Percentiles rank a stretch among this genome's conserved stretches.
Evolutionary conservation across 129 eudicot genomes (phyloP).

Genomic region (Dittrichia graveolens): DNA sequence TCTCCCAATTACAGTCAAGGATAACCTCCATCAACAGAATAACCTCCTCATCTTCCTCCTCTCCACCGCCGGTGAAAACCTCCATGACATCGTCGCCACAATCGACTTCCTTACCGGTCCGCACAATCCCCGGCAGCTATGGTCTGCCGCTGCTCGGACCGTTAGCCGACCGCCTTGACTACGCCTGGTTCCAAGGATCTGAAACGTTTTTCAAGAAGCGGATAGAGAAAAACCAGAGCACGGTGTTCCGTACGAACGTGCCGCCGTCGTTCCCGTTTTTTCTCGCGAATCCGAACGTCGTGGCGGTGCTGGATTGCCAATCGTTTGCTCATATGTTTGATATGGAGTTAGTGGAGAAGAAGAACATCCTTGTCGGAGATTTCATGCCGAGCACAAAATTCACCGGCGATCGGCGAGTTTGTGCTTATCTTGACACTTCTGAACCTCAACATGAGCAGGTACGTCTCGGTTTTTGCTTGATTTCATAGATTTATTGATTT

Average conservation of each 20-base stretch:
- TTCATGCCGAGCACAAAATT: constrained; percentile 57
- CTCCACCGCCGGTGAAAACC: constrained; percentile 32
- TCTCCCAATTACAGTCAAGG: neutral
- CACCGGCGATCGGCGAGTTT: constrained; percentile 58
- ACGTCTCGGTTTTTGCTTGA: neutral
- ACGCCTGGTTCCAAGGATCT: constrained; percentile 55
- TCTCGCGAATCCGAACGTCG: constrained; percentile 48
- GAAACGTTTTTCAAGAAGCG: constrained; percentile 46
- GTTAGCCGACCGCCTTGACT: constrained; percentile 46
- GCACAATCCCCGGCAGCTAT: constrained; percentile 64
- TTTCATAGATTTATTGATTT: neutral
- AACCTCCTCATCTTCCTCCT: constrained; percentile 9
- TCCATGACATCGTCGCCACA: constrained; percentile 10
- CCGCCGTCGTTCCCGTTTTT: constrained; percentile 69
- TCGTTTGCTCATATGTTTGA: constrained; percentile 64
- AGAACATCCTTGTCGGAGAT: constrained; percentile 56
- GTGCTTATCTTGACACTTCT: constrained; percentile 63
- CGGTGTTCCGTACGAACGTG: constrained; percentile 69
- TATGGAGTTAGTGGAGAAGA: constrained; percentile 58
- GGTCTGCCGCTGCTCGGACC: constrained; percentile 64
- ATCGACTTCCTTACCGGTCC: constrained; percentile 28
- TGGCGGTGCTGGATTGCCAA: constrained; percentile 51
- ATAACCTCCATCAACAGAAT: neutral
- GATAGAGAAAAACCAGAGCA: constrained; percentile 50
- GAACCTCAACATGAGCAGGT: constrained; percentile 58